Evolutionary conservation across 169 alveolate species (phyloP), one percentile per base, ranked within the genome.

Genomic region (Cyclospora cayetanensis): DNA sequence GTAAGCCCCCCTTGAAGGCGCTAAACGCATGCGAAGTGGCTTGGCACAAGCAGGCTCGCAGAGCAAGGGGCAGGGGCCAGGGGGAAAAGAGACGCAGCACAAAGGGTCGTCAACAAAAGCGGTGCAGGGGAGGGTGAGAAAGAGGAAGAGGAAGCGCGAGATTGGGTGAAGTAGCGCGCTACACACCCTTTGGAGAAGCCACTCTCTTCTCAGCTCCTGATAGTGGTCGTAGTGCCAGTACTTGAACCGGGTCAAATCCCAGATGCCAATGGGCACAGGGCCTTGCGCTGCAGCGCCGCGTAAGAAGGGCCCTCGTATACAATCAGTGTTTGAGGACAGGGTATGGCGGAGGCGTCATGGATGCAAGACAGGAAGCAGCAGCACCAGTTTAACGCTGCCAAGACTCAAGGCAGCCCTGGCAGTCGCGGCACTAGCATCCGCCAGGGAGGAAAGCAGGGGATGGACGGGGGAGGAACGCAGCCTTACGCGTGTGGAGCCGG

Each of bases 241-340:
- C 15, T 31, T 37, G 31, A 37, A 46, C 31, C 11, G 37, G n/a
- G 66, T 37, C n/a, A 77, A n/a, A 27, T 77, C 87, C 87, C 87
- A 77, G 50, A 77, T 46, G 87, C 46, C 29, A 2, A 77, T 53
- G 34, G 70, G 39, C 29, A 77, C 34, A 25, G 25, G 66, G 22
- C 87, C 87, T n/a, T 77, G 70, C 34, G 87, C 87, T 77, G 65
- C 60, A 74, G 70, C 70, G 60, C 60, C 7, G 60, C n/a, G 60
- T 11, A 46, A 46, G 15, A 46, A 46, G 60, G 15, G 60, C 7
- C 60, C 15, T 7, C 60, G 60, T 46, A 46, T 46, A 46, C 60
- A 46, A 15, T 15, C 60, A 46, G 60, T 46, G n/a, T 7, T 46
- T 46, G 55, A 46, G 15, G 15, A 46, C 55, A 46, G 55, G 22